Evolutionary conservation across 208 protist genomes (phyloP), one percentile per base, ranked within the genome.

Genomic region (Strigomonas culicis): DNA sequence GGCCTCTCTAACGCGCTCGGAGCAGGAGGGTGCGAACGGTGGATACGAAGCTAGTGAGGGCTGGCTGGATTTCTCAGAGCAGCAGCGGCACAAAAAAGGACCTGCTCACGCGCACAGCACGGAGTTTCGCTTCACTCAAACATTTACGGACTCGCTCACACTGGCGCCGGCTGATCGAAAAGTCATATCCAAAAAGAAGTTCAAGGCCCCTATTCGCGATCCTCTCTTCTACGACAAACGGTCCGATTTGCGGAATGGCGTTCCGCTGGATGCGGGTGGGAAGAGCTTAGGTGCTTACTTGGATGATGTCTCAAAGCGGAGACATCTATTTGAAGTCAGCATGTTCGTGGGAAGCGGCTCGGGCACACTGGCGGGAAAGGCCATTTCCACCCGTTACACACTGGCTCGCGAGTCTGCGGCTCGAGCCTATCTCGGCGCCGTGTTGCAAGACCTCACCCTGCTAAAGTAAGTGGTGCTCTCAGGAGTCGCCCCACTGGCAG

Each of bases 221-320:
- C 85, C 83, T 0, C 74, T 82, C 25, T 95, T 95, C 52, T 92
- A 85, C 56, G 86, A 95, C 70, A 82, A 69, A 19, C 55, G 77
- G 32, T 90, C 83, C 2, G 86, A 95, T 59, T 78, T 83, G 39
- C 77, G 89, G 7, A 82, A 91, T 53, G 89, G 89, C 15, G 71
- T 95, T 22, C 89, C 89, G 0, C 76, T 95, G 24, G 64, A 76
- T 30, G 86, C 85, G 0, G 65, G 86, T 31, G 88, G 88, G 0
- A 71, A 80, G 52, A 47, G 80, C 7, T 58, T 88, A 6, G 31
- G 62, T 0, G 63, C 67, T 17, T 87, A 84, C 64, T 61, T 95
- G 3, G 74, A 92, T 46, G 52, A 64, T 19, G 79, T 95, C 41
- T 30, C 63, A 8, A 52, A 57, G 17, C 64, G 93, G 59, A 34